phyloP scores from a whole-genome alignment of 1,284 basidiomycete species.

The Apiotrichum montevideense region DNA sequence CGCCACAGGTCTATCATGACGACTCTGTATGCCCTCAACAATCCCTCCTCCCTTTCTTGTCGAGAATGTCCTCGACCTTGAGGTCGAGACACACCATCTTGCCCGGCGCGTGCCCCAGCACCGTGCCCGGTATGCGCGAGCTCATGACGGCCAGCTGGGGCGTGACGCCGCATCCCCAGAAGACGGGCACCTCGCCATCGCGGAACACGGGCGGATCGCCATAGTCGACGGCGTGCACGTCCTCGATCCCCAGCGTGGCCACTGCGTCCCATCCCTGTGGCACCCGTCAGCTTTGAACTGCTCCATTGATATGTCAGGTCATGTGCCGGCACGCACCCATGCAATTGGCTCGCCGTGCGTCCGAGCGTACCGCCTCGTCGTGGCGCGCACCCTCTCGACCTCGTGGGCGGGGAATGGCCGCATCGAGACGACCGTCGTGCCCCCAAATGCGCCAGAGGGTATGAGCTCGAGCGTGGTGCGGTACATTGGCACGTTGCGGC shows the following conservation, averaged over 20 bases:
- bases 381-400: conserved; percentile 21
- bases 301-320: not conserved
- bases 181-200: conserved; percentile 37
- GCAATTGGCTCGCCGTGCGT: conserved; percentile 40
- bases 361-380: conserved; percentile 25
- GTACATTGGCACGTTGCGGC: conserved; percentile 34
- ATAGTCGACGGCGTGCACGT: conserved; percentile 28
- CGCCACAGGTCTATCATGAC: too few species aligned
- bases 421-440: conserved; percentile 40
- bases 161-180: conserved; percentile 40
- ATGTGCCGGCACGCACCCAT: conserved; percentile 14
- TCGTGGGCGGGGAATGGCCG: conserved; percentile 25
- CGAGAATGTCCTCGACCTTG: conserved; percentile 9
- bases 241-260: conserved; percentile 25
- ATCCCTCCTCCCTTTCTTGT: too few species aligned
- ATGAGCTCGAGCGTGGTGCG: conserved; percentile 16
- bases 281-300: not conserved
- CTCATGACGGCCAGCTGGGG: conserved; percentile 31
- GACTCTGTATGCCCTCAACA: too few species aligned
- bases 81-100: conserved; percentile 34
- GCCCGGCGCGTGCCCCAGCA: conserved; percentile 33
- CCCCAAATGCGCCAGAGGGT: conserved; percentile 27
- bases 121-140: conserved; percentile 18
- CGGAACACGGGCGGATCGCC: conserved; percentile 24
- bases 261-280: conserved; percentile 25